Base-by-base conservation (phyloP, 2,329 filamentous ascomycete genomes). In the Torrubiella hemipterigena region DNA sequence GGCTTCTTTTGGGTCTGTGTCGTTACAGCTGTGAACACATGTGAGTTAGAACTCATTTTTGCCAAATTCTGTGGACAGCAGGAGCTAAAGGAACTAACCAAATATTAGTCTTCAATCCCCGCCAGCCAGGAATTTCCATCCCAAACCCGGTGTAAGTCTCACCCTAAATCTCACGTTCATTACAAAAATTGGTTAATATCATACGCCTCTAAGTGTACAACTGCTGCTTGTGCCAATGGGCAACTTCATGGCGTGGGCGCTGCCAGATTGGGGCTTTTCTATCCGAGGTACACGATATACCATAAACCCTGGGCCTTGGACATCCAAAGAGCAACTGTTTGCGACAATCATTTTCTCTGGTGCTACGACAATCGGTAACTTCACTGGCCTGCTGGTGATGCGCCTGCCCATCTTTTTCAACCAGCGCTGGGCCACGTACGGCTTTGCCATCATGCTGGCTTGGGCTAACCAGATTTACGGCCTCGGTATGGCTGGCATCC, bases 211-310 rank as follows among this genome's bases (percentile, higher is more conserved):
- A n/a, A n/a, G 23, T 4, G 54, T 58, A 29, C 62, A 66, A 39
- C 57, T 66, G 18, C 47, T 61, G 15, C 45, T 63, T 4, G 60
- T 52, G 10, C 31, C 63, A 54, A 27, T 55, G 54, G 30, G 61
- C 49, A 24, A 51, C 51, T 29, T 48, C 30, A 44, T 64, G 11
- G 60, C 56, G 4, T 52, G 39, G 26, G 32, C 47, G 5, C 47
- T 66, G 0, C 63, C 63, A 0, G 58, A 62, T 36, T 61, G 56
- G 56, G 54, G 56, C 10, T 36, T 65, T 35, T 54, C 47, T 3
- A 31, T 62, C 7, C 45, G 49, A 16, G 47, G 46, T 8, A 41
- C 38, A 5, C 38, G 46, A 3, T 38, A 45, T 37, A 54, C 55
- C 3, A 46, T 60, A 24, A 61, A 62, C 30, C 58, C 58, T 0